Conservation (phyloP, 306 rosid species). For the Senna tora region DNA sequence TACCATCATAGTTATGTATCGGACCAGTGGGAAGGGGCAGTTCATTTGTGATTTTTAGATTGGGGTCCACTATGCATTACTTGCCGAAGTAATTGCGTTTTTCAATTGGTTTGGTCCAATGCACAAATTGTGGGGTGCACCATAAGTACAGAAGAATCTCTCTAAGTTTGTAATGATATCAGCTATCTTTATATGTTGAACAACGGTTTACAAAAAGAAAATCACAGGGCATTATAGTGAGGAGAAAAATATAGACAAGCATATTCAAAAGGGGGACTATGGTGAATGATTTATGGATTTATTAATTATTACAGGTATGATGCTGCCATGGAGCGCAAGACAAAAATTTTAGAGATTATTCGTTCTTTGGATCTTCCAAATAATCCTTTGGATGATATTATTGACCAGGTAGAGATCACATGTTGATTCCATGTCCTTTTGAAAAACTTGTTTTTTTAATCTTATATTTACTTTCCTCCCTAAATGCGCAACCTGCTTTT, state of each 20-base stretch:
- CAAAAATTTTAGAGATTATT: conserved; percentile 67
- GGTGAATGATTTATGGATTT: conserved; percentile 39
- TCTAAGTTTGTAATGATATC: conserved; percentile 12
- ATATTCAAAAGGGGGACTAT: neutral
- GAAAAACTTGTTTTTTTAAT: conserved; percentile 9
- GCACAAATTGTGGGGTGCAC: neutral
- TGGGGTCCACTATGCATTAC: neutral
- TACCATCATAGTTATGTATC: neutral
- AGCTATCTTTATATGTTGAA: conserved; percentile 20
- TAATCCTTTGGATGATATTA: conserved; percentile 94
- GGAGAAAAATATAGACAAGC: neutral
- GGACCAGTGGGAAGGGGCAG: neutral
- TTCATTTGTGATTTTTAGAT: neutral
- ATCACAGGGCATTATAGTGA: neutral
- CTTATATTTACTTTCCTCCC: neutral
- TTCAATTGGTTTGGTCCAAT: conserved; percentile 6
- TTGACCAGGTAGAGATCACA: conserved; percentile 77
- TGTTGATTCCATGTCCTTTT: conserved; percentile 23
- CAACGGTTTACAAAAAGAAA: neutral
- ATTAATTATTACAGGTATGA: conserved; percentile 63
- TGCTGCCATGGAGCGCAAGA: conserved; percentile 78
- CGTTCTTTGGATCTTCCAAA: conserved; percentile 94
- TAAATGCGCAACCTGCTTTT: neutral
- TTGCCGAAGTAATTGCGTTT: neutral
- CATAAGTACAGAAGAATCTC: conserved; percentile 1